Percentiles rank a stretch among this genome's conserved stretches.
These are phyloP conservation scores for Cerrena zonata DNA, from an alignment of 1,284 basidiomycete genomes.

Conservation along the genomic window DNA sequence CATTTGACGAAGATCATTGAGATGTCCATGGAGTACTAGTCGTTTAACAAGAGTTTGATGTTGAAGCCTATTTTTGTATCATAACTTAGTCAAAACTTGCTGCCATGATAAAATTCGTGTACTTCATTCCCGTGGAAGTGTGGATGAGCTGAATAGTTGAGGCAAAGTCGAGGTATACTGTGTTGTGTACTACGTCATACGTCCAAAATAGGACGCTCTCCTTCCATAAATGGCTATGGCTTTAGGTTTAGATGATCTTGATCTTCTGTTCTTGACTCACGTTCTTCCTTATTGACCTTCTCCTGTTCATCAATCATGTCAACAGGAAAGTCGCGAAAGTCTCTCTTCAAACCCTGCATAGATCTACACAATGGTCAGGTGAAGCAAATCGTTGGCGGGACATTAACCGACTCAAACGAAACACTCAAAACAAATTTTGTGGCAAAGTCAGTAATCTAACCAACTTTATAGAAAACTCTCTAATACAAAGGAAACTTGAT, in stretches of 20 bases:
- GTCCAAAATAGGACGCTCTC: background rate
- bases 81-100: background rate
- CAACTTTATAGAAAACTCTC: background rate
- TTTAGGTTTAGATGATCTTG: background rate
- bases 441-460: constrained; percentile 51
- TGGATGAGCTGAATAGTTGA: no score
- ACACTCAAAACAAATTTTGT: constrained; percentile 88
- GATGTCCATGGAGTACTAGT: constrained; percentile 65
- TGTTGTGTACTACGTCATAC: background rate
- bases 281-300: no score
- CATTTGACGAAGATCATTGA: constrained; percentile 76
- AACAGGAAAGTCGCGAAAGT: no score
- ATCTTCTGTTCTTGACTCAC: no score
- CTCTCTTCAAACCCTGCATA: constrained; percentile 86
- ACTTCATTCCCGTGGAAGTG: no score
- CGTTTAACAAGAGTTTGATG: background rate
- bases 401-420: constrained; percentile 65
- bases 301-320: no score
- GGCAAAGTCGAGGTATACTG: no score
- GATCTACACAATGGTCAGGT: constrained; percentile 93
- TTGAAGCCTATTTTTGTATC: background rate
- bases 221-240: background rate
- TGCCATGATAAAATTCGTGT: no score
- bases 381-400: constrained; percentile 98
- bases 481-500: background rate